Evolutionary conservation across 1,139 yeast genomes (phyloP).

Genomic region (Yamadazyma sp.): DNA sequence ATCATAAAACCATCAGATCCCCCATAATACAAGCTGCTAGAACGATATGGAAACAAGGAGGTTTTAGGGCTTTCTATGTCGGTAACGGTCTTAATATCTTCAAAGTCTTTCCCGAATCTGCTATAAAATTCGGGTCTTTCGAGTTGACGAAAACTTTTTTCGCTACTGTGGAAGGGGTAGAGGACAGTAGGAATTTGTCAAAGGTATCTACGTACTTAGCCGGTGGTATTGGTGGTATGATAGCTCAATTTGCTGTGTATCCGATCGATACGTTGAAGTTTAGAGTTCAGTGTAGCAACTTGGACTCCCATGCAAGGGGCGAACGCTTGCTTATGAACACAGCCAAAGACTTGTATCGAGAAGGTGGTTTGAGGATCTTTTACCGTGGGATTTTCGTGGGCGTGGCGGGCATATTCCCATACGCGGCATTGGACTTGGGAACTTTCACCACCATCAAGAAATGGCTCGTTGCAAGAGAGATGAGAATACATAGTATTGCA

Average conservation of each 20-base stretch:
- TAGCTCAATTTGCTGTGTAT: conserved; percentile 87
- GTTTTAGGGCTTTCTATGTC: conserved; percentile 81
- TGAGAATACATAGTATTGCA: conserved; percentile 32
- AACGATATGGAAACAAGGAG: conserved; percentile 86
- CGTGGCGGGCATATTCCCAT: conserved; percentile 91
- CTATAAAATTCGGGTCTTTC: conserved; percentile 95
- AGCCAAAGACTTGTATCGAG: conserved; percentile 71
- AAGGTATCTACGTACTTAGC: conserved; percentile 80
- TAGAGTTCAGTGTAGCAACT: conserved; percentile 74
- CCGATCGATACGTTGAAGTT: conserved; percentile 96
- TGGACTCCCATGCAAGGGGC: conserved; percentile 61
- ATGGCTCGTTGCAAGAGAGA: conserved; percentile 67
- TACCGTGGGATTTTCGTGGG: conserved; percentile 90
- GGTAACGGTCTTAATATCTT: conserved; percentile 94
- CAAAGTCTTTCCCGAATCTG: conserved; percentile 95
- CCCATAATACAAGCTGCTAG: conserved; percentile 79
- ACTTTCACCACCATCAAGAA: conserved; percentile 85
- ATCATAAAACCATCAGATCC: conserved; percentile 50
- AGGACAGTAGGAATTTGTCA: conserved; percentile 71
- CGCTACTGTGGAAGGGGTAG: conserved; percentile 75
- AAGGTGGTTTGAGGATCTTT: conserved; percentile 77
- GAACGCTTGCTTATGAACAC: conserved; percentile 61
- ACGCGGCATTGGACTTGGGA: conserved; percentile 94
- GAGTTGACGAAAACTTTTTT: conserved; percentile 80
- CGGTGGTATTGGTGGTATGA: conserved; percentile 96